Conservation (phyloP, 164 flowering plant genomes). For the Amborella trichopoda region DNA sequence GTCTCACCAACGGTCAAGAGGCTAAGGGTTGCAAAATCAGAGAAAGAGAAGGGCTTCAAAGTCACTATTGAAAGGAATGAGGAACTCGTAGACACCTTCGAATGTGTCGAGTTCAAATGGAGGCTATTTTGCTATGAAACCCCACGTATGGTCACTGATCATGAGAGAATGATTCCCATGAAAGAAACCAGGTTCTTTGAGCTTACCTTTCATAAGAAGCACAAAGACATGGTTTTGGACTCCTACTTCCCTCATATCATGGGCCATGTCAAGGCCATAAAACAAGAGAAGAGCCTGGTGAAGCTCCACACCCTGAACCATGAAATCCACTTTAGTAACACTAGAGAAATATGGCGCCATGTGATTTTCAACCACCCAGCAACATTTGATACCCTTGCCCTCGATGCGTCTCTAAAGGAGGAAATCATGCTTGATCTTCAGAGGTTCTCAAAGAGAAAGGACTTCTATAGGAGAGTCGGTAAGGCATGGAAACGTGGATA, state of each 20-base stretch:
- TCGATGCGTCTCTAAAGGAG: constrained; percentile 35
- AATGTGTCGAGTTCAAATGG: constrained; percentile 15
- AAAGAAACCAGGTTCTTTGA: constrained; percentile 9
- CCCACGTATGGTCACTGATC: not conserved
- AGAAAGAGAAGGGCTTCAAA: constrained; percentile 13
- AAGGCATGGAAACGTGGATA: too few species aligned
- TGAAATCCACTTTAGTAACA: too few species aligned
- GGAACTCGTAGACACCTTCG: constrained; percentile 12
- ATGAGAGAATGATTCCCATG: constrained; percentile 4
- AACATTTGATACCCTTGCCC: constrained; percentile 45
- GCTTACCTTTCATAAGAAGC: constrained; percentile 13
- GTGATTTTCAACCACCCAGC: constrained; percentile 43
- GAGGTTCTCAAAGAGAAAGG: too few species aligned
- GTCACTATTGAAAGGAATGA: constrained; percentile 16
- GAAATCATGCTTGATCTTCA: too few species aligned
- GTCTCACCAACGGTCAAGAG: constrained; percentile 11
- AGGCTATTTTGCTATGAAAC: constrained; percentile 6
- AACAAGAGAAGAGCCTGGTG: not conserved
- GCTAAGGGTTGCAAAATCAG: constrained; percentile 14
- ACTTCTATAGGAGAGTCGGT: too few species aligned
- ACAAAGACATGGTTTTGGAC: constrained; percentile 1
- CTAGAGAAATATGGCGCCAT: too few species aligned
- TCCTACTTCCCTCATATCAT: not conserved
- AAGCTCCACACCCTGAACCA: not conserved
- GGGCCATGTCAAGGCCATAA: not conserved